Base-by-base conservation (phyloP, 2,329 filamentous ascomycete species). In the Aspergillus piperis region DNA sequence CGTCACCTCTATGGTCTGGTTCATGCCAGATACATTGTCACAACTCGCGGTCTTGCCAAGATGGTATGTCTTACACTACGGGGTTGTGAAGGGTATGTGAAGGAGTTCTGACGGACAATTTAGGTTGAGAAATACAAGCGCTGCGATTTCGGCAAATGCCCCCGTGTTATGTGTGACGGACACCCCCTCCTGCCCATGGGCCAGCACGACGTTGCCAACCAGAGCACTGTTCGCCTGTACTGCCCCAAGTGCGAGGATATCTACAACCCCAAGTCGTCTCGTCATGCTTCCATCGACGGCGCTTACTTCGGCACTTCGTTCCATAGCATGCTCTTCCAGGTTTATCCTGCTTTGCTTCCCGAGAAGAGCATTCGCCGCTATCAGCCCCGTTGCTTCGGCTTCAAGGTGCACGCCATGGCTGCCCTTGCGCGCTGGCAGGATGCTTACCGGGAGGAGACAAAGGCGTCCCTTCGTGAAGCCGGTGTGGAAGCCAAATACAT, bases 81-180 rank as follows among this genome's bases (percentile, higher is more conserved):
- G n/a, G 25, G n/a, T 32, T 42, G 10, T n/a, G 10, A 3, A 8
- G 30, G n/a, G n/a, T 30, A 30, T 5, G 3, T 30, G 27, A 13
- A 15, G 19, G 32, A 3, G 11, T 54, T 58, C 57, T 67, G 54
- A 63, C 50, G 32, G 5, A 13, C 32, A 13, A 25, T 42, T 49
- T 71, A 98, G 94, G 89, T 98, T 63, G 95, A 99, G 68, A 99
- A 99, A 78, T 99, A 96, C 79, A 99, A 99, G 75, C 96, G 96
- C 75, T 90, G 88, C 69, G 94, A 98, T 75, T 99, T 99, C 74
- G 95, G 95, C 67, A 98, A 97, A 82, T 99, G 95, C 75, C 95
- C 95, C 5, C 91, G 95, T 70, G 95, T 99, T 63, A 88, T 96
- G 82, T 99, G 95, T 81, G 88, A 96, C 71, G 90, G 90, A 10